Percentiles rank a stretch among this genome's conserved stretches.
These are phyloP conservation scores for Melanogaster broomeanus DNA, from an alignment of 768 basidiomycete genomes.

Conservation along the genomic window DNA sequence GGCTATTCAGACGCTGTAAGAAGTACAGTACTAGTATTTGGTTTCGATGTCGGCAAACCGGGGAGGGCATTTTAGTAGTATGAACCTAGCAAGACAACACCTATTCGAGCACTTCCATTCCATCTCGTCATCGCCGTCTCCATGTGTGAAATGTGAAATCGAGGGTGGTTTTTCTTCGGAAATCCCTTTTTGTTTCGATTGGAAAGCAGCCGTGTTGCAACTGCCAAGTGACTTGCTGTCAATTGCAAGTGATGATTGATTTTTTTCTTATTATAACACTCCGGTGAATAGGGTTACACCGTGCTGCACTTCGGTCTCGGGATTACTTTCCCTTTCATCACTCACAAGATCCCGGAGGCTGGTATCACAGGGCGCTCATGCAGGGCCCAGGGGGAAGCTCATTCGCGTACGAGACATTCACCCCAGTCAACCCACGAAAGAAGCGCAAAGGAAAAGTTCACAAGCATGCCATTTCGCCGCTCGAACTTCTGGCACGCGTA, in stretches of 20 bases:
- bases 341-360: neutral
- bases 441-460: slow-evolving; percentile 44
- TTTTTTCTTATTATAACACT: neutral
- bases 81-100: neutral
- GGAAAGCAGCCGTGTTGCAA: too few species aligned
- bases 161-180: neutral
- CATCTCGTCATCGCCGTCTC: neutral
- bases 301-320: neutral
- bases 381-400: slow-evolving; percentile 11
- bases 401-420: slow-evolving; percentile 52
- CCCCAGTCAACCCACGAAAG: slow-evolving; percentile 50
- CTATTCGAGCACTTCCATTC: neutral
- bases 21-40: too few species aligned
- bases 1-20: slow-evolving; percentile 63
- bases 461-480: slow-evolving; percentile 35
- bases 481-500: slow-evolving; percentile 42
- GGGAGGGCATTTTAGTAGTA: too few species aligned
- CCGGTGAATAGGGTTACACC: neutral
- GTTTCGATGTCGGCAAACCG: too few species aligned
- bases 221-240: neutral
- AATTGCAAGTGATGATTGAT: neutral
- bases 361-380: slow-evolving; percentile 6
- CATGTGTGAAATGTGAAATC: neutral
- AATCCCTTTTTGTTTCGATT: too few species aligned
- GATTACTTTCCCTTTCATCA: neutral